These are phyloP conservation scores for Canna indica DNA, from an alignment of 176 grass and related monocot species.

Conservation along the genomic window DNA sequence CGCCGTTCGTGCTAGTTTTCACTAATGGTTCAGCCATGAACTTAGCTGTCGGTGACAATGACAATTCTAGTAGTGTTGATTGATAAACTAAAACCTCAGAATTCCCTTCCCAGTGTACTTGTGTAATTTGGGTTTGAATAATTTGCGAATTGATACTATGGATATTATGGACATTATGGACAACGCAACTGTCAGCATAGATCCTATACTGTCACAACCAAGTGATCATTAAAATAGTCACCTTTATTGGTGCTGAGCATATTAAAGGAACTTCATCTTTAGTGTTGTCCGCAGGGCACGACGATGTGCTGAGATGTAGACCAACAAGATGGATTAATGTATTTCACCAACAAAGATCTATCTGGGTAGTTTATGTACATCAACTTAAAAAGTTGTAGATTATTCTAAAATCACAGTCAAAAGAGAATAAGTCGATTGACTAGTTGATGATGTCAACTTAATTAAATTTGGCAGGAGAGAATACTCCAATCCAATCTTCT, in stretches of 20 bases:
- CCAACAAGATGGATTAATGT: not conserved
- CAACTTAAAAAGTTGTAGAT: not conserved
- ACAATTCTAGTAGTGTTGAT: too few relatives aligned
- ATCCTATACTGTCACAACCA: not conserved
- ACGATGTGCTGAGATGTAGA: constrained; percentile 34
- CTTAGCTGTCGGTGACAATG: too few relatives aligned
- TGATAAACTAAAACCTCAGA: constrained; percentile 66
- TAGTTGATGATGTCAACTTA: constrained; percentile 10
- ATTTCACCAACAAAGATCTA: too few relatives aligned
- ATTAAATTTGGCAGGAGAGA: constrained; percentile 83
- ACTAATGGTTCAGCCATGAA: too few relatives aligned
- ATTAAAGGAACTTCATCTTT: constrained; percentile 40
- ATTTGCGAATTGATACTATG: constrained; percentile 65
- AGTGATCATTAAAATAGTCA: constrained; percentile 6
- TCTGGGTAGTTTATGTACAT: too few relatives aligned
- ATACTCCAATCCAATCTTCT: constrained; percentile 71
- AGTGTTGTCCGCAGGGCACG: constrained; percentile 33
- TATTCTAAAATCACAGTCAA: not conserved
- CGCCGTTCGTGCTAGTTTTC: too few relatives aligned
- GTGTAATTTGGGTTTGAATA: constrained; percentile 36
- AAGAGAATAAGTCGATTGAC: not conserved
- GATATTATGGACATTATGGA: not conserved
- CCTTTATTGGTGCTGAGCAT: constrained; percentile 82
- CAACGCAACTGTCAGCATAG: not conserved
- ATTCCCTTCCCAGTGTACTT: constrained; percentile 32